These are phyloP conservation scores for Rhododendron mucronatum DNA, from an alignment of 148 eudicot genomes.

Conservation along the genomic window DNA sequence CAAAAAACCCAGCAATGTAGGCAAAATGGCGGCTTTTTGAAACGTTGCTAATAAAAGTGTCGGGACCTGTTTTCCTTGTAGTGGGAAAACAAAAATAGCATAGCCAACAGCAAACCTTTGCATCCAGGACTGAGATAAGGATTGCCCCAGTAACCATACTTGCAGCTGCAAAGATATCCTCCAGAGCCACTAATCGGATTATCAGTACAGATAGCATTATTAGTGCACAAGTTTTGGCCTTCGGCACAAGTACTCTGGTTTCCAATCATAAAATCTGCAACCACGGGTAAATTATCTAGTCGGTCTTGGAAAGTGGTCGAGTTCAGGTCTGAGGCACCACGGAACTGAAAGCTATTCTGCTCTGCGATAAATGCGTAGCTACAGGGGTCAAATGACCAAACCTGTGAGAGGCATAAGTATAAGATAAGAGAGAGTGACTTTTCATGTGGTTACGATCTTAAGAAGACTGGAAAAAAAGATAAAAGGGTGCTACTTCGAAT, in stretches of 20 bases:
- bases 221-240: slow-evolving; percentile 20
- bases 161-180: slow-evolving; percentile 31
- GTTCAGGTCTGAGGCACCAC: slow-evolving; percentile 17
- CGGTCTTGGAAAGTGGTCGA: neutral
- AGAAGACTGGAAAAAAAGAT: no score
- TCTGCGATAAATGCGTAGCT: slow-evolving; percentile 21
- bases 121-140: neutral
- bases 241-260: slow-evolving; percentile 23
- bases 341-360: slow-evolving; percentile 2
- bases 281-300: slow-evolving; percentile 21
- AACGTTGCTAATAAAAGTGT: no score
- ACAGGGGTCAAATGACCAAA: slow-evolving; percentile 17
- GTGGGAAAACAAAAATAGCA: neutral
- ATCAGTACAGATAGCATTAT: slow-evolving; percentile 19
- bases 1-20: no score
- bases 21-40: no score
- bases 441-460: no score
- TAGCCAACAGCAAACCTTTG: slow-evolving; percentile 6
- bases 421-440: no score
- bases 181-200: neutral
- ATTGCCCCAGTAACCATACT: slow-evolving; percentile 17
- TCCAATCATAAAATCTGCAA: slow-evolving; percentile 33
- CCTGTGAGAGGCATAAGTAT: neutral
- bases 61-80: no score
- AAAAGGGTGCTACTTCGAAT: no score